Evolutionary conservation across 2,329 filamentous ascomycete species (phyloP).

Genomic region (Diaporthe sp.): DNA sequence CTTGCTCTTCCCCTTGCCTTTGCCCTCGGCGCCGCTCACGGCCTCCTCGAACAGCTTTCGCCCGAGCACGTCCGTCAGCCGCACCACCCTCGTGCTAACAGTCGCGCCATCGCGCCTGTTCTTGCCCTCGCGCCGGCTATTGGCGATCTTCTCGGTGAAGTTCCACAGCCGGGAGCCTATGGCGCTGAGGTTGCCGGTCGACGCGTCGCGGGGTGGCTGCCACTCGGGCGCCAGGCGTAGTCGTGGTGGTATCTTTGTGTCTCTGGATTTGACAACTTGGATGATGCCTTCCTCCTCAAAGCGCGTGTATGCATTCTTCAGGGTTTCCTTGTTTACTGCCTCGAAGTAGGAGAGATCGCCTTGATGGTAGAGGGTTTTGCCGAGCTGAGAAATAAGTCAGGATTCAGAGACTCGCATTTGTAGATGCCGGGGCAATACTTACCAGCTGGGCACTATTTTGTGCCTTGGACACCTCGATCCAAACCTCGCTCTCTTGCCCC

Average conservation of each 20-base stretch:
- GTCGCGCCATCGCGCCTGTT: constrained; percentile 94
- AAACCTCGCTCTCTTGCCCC: constrained; percentile 72
- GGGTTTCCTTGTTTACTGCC: constrained; percentile 96
- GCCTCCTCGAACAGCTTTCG: constrained; percentile 75
- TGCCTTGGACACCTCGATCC: constrained; percentile 83
- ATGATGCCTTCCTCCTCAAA: constrained; percentile 95
- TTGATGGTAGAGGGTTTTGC: constrained; percentile 97
- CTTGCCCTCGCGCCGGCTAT: constrained; percentile 90
- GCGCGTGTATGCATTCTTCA: constrained; percentile 91
- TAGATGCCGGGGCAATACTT: constrained; percentile 51
- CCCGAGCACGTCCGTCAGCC: constrained; percentile 82
- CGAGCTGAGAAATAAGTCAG: constrained; percentile 69
- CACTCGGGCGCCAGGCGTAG: constrained; percentile 82
- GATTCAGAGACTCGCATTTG: too few relatives aligned
- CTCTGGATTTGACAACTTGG: constrained; percentile 78
- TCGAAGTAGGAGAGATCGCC: constrained; percentile 98
- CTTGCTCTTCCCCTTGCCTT: constrained; percentile 52
- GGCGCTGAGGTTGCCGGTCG: constrained; percentile 73
- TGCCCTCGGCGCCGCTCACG: constrained; percentile 53
- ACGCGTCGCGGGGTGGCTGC: constrained; percentile 76
- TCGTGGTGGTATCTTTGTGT: constrained; percentile 71
- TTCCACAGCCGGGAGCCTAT: constrained; percentile 85
- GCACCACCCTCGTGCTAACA: constrained; percentile 84
- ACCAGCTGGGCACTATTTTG: constrained; percentile 87
- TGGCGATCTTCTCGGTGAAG: constrained; percentile 90